These are phyloP conservation scores for Stephania japonica DNA, from an alignment of 164 flowering plant genomes.

Conservation along the genomic window DNA sequence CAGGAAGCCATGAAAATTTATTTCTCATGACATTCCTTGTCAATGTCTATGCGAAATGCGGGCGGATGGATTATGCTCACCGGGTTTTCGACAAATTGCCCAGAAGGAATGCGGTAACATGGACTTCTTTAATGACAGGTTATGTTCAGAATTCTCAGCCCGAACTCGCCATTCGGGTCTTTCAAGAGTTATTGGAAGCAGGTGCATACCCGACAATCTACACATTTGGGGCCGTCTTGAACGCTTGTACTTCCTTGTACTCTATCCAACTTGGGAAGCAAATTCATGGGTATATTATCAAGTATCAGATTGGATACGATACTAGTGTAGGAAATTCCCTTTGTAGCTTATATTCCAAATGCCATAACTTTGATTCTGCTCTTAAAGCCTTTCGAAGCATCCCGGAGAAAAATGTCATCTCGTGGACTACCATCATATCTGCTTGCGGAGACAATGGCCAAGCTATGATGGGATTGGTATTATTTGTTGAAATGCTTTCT, in stretches of 20 bases:
- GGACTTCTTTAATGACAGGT: constrained; percentile 80
- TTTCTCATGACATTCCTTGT: constrained; percentile 50
- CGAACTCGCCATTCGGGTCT: constrained; percentile 38
- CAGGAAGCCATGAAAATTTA: constrained; percentile 44
- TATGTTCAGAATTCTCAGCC: constrained; percentile 59
- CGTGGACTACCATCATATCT: constrained; percentile 73
- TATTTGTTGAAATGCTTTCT: constrained; percentile 44
- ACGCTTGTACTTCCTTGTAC: constrained; percentile 52
- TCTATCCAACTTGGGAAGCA: constrained; percentile 46
- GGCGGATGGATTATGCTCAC: constrained; percentile 49
- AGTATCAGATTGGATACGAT: constrained; percentile 47
- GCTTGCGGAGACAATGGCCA: constrained; percentile 66
- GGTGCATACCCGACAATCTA: constrained; percentile 66
- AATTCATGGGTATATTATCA: constrained; percentile 58
- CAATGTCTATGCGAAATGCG: constrained; percentile 72
- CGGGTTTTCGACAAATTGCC: constrained; percentile 54
- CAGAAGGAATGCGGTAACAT: constrained; percentile 46
- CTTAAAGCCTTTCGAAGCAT: constrained; percentile 50
- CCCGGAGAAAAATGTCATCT: constrained; percentile 59
- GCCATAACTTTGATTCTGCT: constrained; percentile 42
- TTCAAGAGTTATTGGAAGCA: constrained; percentile 49
- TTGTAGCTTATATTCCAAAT: constrained; percentile 63
- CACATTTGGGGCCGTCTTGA: constrained; percentile 54
- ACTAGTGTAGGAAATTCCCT: constrained; percentile 62
- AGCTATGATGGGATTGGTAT: constrained; percentile 33